Evolutionary conservation across 345 rosid genomes (phyloP), one percentile per base, ranked within the genome.

Genomic region (Aquilaria sinensis): DNA sequence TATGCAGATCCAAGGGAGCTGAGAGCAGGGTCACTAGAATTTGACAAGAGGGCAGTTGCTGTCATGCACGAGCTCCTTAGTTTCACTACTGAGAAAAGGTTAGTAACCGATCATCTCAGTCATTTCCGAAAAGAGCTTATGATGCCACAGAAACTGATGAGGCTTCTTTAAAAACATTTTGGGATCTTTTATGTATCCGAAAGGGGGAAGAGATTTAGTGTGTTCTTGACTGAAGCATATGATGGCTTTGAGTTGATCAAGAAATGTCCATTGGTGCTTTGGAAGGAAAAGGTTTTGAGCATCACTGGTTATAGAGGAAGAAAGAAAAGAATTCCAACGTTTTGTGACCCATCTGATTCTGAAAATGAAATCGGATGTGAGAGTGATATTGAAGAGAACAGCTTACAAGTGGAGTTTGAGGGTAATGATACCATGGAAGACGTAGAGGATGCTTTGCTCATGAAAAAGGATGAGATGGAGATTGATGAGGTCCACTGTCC

Each of bases 141-240:
- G 73, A 92, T 89, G 93, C 96, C 98, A 3, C 96, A 92, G 67
- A 92, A 89, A 76, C 79, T 92, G 74, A 92, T 92, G 96, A 87
- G 98, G 78, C 81, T 92, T 57, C 82, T 92, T 47, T 63, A 89
- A 67, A 92, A 92, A 77, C 98, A 92, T 78, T 63, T 87, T 52
- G 96, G 96, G 64, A 83, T 89, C 62, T 92, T 92, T 74, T 89
- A 92, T 57, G 98, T 92, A 58, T 89, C 93, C 0, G 96, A 89
- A 74, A 85, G 98, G 67, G 98, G 98, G 47, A 92, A 89, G 77
- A 85, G 96, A 65, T 87, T 89, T 64, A 87, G 96, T 51, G 98
- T 84, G 68, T 92, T 81, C 74, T 75, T 92, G 67, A 92, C 84
- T 13, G 96, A 83, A 78, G 93, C 81, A 56, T 87, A 85, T 58